Base-by-base conservation (phyloP, 257 asterid species). In the Cynanchum wilfordii region DNA sequence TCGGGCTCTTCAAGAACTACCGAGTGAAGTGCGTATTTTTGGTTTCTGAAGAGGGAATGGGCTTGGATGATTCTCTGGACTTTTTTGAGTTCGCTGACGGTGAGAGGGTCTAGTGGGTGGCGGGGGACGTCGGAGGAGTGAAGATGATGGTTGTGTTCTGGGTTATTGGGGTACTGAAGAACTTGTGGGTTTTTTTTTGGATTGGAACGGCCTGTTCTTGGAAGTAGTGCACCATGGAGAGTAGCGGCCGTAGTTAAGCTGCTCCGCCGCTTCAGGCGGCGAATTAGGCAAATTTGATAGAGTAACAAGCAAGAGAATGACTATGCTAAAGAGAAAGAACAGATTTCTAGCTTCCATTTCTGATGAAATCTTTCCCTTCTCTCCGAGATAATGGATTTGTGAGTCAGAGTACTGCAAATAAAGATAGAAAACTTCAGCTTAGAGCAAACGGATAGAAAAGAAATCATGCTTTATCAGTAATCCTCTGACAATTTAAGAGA, bases 61-160 rank as follows among this genome's bases (percentile, higher is more conserved):
- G 47, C 47, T 30, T 70, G 76, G 22, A 89, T 63, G 66, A 79
- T 70, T 7, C 56, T 66, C 8, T 82, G 84, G 10, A 89, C 89
- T 29, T 55, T 79, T 69, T 77, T 83, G 29, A 89, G 68, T 76
- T 94, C 98, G 0, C 82, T 20, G 2, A 91, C 49, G 22, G 97
- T 91, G 38, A 94, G 88, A 5, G 98, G 98, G 77, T 94, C 98
- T 25, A 94, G 88, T 0, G 98, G 98, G 86, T 94, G 96, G 82
- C 52, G 89, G 10, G 98, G 96, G 52, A 85, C 84, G 82, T 66
- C 87, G 83, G 80, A 50, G 71, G 86, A 59, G 81, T 86, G 88
- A 72, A 73, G 86, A 81, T 77, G 86, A 79, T 75, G 86, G 82
- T 77, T 85, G 81, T 75, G 87, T 33, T 73, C 63, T 79, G 74